A percentile compares a stretch with the other conserved stretches of the same genome.
Evolutionary conservation across 192 early-diverging fungal species (phyloP).

Genomic region (Backusella macrospora): DNA sequence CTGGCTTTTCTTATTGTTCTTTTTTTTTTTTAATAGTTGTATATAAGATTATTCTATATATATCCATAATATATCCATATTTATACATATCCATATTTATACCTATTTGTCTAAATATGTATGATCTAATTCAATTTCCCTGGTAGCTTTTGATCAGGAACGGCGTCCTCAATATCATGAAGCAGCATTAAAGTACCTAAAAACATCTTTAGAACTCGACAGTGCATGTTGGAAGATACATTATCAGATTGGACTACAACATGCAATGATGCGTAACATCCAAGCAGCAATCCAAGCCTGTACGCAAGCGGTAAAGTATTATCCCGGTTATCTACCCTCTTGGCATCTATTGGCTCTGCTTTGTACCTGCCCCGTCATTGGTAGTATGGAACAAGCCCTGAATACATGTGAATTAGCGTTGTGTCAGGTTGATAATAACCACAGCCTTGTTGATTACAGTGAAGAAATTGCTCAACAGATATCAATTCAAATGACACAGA

Average conservation of each 20-base stretch:
- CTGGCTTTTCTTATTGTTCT: neutral
- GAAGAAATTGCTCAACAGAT: slow-evolving; percentile 46
- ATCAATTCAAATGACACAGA: slow-evolving; percentile 61
- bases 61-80: no score
- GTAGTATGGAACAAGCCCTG: slow-evolving; percentile 64
- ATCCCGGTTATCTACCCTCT: slow-evolving; percentile 60
- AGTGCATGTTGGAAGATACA: slow-evolving; percentile 56
- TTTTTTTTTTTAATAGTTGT: neutral
- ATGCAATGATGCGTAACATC: slow-evolving; percentile 68
- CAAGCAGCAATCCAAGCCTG: slow-evolving; percentile 53
- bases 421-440: slow-evolving; percentile 44
- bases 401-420: slow-evolving; percentile 64
- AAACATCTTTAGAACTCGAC: slow-evolving; percentile 52
- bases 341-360: slow-evolving; percentile 75
- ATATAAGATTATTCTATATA: no score
- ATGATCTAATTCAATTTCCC: neutral
- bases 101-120: neutral
- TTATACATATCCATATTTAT: no score
- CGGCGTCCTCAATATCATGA: slow-evolving; percentile 64
- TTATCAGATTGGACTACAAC: slow-evolving; percentile 70
- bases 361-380: slow-evolving; percentile 59
- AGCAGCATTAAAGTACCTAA: slow-evolving; percentile 56
- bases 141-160: slow-evolving; percentile 59
- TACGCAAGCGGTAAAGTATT: slow-evolving; percentile 55
- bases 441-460: slow-evolving; percentile 37